phyloP scores from a whole-genome alignment of 208 protist genomes.

The Leishmania gerbilli region DNA sequence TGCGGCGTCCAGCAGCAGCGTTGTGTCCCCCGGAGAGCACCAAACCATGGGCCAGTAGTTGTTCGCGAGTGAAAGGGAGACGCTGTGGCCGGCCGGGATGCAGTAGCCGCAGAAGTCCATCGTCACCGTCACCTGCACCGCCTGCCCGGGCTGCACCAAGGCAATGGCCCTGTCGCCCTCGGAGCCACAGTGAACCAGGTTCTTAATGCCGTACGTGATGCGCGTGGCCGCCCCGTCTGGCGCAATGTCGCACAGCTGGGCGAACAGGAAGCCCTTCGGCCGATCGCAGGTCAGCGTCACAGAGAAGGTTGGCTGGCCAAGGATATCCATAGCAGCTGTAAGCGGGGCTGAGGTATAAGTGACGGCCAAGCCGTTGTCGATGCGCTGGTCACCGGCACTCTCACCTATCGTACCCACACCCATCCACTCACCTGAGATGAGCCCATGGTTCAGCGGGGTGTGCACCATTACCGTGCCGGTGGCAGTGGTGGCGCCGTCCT shows the following conservation, averaged over 20 bases:
- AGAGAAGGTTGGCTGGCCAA: constrained; percentile 50
- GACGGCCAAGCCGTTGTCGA: constrained; percentile 68
- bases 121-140: constrained; percentile 35
- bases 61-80: constrained; percentile 60
- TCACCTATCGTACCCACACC: constrained; percentile 57
- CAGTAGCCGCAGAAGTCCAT: constrained; percentile 74
- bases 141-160: constrained; percentile 25
- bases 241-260: constrained; percentile 58
- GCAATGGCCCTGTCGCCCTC: constrained; percentile 30
- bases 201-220: constrained; percentile 62
- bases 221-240: constrained; percentile 56
- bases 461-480: constrained; percentile 33
- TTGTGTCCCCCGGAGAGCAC: constrained; percentile 55
- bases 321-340: constrained; percentile 33
- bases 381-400: constrained; percentile 60
- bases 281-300: constrained; percentile 50
- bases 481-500: neutral
- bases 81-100: constrained; percentile 41
- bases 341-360: constrained; percentile 47
- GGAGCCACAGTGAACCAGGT: constrained; percentile 48
- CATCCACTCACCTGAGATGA: constrained; percentile 69
- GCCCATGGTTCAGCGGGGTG: constrained; percentile 65
- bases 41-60: constrained; percentile 76
- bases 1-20: constrained; percentile 35
- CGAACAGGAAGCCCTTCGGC: constrained; percentile 65